Conservation (phyloP, 1,139 yeast species). For the Lodderomyces theae region DNA sequence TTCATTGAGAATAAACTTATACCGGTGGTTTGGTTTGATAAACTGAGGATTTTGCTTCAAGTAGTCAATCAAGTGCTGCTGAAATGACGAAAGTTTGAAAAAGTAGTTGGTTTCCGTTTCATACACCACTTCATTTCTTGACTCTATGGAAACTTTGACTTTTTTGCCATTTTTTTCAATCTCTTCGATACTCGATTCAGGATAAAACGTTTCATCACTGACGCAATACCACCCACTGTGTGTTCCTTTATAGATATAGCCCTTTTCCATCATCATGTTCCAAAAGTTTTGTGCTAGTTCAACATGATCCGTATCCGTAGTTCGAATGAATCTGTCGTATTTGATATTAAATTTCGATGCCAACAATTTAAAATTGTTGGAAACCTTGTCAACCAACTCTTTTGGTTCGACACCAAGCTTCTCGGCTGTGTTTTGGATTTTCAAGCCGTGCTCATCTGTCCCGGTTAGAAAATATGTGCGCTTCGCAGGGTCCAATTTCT, state of each 20-base stretch:
- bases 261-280: slow-evolving; percentile 56
- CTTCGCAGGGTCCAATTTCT: slow-evolving; percentile 34
- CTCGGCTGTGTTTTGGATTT: slow-evolving; percentile 72
- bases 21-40: slow-evolving; percentile 62
- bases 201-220: slow-evolving; percentile 92
- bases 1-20: slow-evolving; percentile 56
- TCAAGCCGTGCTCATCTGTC: slow-evolving; percentile 95
- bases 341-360: slow-evolving; percentile 56
- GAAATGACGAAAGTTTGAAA: slow-evolving; percentile 67
- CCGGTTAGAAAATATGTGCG: slow-evolving; percentile 74
- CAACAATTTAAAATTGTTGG: slow-evolving; percentile 59
- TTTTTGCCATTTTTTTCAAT: slow-evolving; percentile 34
- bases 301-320: slow-evolving; percentile 81
- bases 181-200: slow-evolving; percentile 70
- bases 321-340: slow-evolving; percentile 79
- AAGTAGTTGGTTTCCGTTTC: slow-evolving; percentile 85
- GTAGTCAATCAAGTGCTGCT: slow-evolving; percentile 48
- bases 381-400: slow-evolving; percentile 67
- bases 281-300: slow-evolving; percentile 67
- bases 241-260: slow-evolving; percentile 72
- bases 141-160: slow-evolving; percentile 58
- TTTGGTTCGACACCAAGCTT: slow-evolving; percentile 54
- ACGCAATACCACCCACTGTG: slow-evolving; percentile 96
- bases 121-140: slow-evolving; percentile 70
- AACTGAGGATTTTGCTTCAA: slow-evolving; percentile 52